These are phyloP conservation scores for Termitomyces sp. DNA, from an alignment of 768 basidiomycete species.

Conservation along the genomic window DNA sequence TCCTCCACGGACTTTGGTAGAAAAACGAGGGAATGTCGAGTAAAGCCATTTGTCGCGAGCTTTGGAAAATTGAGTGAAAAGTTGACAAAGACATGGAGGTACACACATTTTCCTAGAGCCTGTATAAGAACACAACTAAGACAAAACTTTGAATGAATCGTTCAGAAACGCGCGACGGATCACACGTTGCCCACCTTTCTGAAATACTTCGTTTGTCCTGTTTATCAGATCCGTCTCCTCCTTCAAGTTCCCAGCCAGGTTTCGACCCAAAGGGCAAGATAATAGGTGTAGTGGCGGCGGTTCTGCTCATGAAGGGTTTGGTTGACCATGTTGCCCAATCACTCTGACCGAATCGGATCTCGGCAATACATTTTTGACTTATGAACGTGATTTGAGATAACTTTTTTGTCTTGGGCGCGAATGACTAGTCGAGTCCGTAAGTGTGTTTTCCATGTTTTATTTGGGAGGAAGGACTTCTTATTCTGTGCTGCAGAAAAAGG, in stretches of 20 bases:
- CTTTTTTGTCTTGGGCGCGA: background rate
- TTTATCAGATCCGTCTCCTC: conserved; percentile 32
- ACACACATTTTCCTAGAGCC: conserved; percentile 66
- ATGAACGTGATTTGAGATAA: background rate
- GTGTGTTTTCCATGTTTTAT: conserved; percentile 23
- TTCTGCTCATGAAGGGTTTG: conserved; percentile 10
- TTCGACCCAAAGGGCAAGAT: conserved; percentile 50
- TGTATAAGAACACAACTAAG: conserved; percentile 55
- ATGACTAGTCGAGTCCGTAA: conserved; percentile 62
- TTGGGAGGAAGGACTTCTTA: conserved; percentile 2
- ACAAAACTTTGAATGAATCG: background rate
- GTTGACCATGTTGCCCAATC: background rate
- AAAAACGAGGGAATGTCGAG: conserved; percentile 66
- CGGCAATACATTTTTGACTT: conserved; percentile 3
- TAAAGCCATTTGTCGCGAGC: conserved; percentile 71
- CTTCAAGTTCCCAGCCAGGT: conserved; percentile 56
- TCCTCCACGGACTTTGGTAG: conserved; percentile 53
- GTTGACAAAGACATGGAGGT: conserved; percentile 3
- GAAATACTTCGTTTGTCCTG: conserved; percentile 37
- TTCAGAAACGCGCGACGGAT: background rate
- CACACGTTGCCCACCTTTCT: conserved; percentile 42
- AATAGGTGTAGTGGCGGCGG: conserved; percentile 12
- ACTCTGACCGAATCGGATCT: conserved; percentile 3
- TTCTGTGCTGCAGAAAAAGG: conserved; percentile 54
- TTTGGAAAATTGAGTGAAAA: conserved; percentile 21